phyloP scores from a whole-genome alignment of 2,329 filamentous ascomycete species.

The Gnomoniopsis sp. region DNA sequence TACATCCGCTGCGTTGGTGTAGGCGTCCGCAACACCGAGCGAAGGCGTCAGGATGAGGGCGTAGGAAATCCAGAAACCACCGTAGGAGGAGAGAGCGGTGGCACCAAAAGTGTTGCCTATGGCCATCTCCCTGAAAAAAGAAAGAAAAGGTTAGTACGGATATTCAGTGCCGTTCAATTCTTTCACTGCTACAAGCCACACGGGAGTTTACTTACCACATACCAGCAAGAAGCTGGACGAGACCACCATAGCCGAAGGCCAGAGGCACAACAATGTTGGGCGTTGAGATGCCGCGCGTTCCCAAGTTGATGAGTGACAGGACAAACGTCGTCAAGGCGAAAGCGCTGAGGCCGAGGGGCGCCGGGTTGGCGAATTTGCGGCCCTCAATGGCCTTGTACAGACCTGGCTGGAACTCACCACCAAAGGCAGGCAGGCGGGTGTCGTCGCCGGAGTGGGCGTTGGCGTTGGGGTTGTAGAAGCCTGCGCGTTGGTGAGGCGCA shows the following conservation, averaged over 20 bases:
- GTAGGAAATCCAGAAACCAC: slow-evolving; percentile 79
- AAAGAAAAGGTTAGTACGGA: too few species aligned
- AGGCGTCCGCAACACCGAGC: slow-evolving; percentile 40
- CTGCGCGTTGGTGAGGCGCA: slow-evolving; percentile 24
- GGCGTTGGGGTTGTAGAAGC: slow-evolving; percentile 37
- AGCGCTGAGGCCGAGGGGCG: slow-evolving; percentile 70
- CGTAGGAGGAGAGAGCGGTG: slow-evolving; percentile 76
- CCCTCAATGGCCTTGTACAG: slow-evolving; percentile 59
- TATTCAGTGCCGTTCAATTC: too few species aligned
- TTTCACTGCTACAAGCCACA: not conserved
- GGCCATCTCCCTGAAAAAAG: slow-evolving; percentile 71
- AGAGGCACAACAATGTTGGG: slow-evolving; percentile 67
- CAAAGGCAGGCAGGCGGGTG: slow-evolving; percentile 55
- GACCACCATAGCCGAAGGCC: slow-evolving; percentile 72
- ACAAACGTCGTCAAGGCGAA: slow-evolving; percentile 84
- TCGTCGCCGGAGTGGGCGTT: slow-evolving; percentile 30
- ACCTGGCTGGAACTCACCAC: slow-evolving; percentile 71
- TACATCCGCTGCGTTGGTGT: slow-evolving; percentile 43
- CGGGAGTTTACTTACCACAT: slow-evolving; percentile 69
- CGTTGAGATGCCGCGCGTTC: slow-evolving; percentile 52
- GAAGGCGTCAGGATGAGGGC: slow-evolving; percentile 67
- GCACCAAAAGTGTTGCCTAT: slow-evolving; percentile 86
- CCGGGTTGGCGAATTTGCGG: slow-evolving; percentile 76
- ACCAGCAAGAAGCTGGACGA: slow-evolving; percentile 75
- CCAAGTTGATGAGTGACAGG: slow-evolving; percentile 70